Base-by-base conservation (phyloP, 78 protist genomes). In the Pigoraptor vietnamica region DNA sequence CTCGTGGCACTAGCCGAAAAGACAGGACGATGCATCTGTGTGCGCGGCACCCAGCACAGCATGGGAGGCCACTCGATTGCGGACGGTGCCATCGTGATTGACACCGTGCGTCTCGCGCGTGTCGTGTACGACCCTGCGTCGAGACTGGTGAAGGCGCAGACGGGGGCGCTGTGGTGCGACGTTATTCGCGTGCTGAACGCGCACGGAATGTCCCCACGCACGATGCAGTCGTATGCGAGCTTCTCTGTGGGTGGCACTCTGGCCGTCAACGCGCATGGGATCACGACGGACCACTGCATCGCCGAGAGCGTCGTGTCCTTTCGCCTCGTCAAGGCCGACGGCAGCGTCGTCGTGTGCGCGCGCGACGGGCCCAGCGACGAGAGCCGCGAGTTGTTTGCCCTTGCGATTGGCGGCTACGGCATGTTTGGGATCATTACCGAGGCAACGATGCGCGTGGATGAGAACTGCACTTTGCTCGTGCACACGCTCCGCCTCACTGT, bases 181-280 rank as follows among this genome's bases (percentile, higher is more conserved):
- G 81, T 90, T 81, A 94, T 94, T 37, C 29, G 35, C 2, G 37
- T 24, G 82, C 90, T 94, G n/a, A 94, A 94, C 37, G 67, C 38
- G 29, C 40, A 48, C 36, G 95, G 94, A 21, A 34, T 0, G 81
- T 91, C 94, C 37, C 95, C 95, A 14, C 37, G 93, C 19, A 94
- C 94, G 48, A 90, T 94, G 86, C 95, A 94, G 67, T 89, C 92
- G 21, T 94, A 94, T 83, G 91, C 90, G 40, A n/a, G 81, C n/a
- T 94, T 94, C 55, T 87, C 92, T n/a, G 92, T 94, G 82, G 95
- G 95, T 83, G 95, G 95, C 37, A 94, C 95, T 10, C 29, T 94
- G 29, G 40, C 88, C 81, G 95, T 94, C 40, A 94, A 94, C 82
- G 95, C 92, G 1, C 95, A 94, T 79, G 95, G 95, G 29, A 94